Evolutionary conservation across 495 filamentous ascomycete genomes (phyloP), one percentile per base, ranked within the genome.

Genomic region (Terfezia claveryi): DNA sequence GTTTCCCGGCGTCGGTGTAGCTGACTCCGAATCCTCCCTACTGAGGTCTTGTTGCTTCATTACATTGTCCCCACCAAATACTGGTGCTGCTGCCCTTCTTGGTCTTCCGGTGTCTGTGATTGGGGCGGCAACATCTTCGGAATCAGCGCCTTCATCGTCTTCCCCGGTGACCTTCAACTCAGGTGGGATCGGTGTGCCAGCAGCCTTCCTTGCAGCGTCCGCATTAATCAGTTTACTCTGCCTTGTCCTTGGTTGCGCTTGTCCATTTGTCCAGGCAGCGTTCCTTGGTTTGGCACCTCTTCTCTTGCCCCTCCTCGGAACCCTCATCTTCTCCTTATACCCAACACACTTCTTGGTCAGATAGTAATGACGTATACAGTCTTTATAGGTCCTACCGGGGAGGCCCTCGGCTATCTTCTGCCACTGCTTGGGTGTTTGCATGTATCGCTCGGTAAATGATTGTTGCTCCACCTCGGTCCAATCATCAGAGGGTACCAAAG

Each of bases 321-420:
- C 81, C 68, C 78, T 88, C 32, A 84, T 70, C 64, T 83, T 84
- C 38, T 84, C 82, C 68, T 94, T 92, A 62, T 94, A 89, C 56
- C 85, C 86, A 23, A 80, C 78, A 56, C 80, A 76, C 62, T 83
- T 80, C 68, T 98, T 98, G 55, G 83, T 94, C 58, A 87, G 76
- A 67, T 98, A 98, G 66, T 98, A 96, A 66, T 96, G 92, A 59
- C 86, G 74, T 59, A 98, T 95, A 64, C 85, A 92, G 51, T 87
- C 79, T 59, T 83, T 79, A 68, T 82, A 91, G 74, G 94, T 95
- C 1, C 85, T 85, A 55, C 73, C 70, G 32, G 81, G 76, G 58
- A 87, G 76, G 62, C 86, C 11, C 50, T 81, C 78, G 2, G 88
- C 83, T 56, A 96, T 87, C 63, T 82, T 83, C 50, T 85, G 83